Evolutionary conservation across 2,329 filamentous ascomycete genomes (phyloP).

Genomic region (Dactylella cylindrospora): DNA sequence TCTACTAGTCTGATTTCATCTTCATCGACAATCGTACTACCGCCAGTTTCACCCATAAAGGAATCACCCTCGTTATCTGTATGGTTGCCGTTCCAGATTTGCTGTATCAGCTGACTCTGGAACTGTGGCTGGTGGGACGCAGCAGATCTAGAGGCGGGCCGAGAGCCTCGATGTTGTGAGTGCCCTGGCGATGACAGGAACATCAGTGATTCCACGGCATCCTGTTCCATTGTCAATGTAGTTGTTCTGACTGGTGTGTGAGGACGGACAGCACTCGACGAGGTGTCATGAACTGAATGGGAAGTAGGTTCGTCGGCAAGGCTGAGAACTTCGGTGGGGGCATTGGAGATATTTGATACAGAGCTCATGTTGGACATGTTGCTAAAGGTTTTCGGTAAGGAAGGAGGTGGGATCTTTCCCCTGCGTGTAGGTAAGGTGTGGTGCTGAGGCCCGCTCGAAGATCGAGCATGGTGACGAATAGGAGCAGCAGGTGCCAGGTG

Average conservation of each 20-base stretch:
- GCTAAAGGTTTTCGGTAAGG: constrained; percentile 33
- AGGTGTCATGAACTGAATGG: constrained; percentile 8
- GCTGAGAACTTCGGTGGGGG: constrained; percentile 27
- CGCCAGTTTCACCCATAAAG: constrained; percentile 49
- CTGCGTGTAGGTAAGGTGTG: constrained; percentile 26
- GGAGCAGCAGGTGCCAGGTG: constrained; percentile 38
- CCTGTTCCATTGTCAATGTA: constrained; percentile 62
- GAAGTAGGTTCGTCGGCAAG: constrained; percentile 14
- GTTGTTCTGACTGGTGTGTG: constrained; percentile 36
- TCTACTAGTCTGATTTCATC: constrained; percentile 35
- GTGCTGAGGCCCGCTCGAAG: constrained; percentile 7
- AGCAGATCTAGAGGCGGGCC: constrained; percentile 37
- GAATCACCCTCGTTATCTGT: constrained; percentile 67
- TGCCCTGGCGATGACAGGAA: constrained; percentile 81
- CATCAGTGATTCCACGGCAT: constrained; percentile 75
- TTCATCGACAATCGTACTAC: constrained; percentile 35
- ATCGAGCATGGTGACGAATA: constrained; percentile 31
- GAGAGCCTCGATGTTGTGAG: constrained; percentile 53
- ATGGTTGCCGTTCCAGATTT: constrained; percentile 60
- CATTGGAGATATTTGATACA: constrained; percentile 31
- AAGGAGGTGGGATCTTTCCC: constrained; percentile 35
- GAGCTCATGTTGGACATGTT: constrained; percentile 29
- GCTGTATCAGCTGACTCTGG: constrained; percentile 40
- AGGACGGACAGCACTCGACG: constrained; percentile 26
- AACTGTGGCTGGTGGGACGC: constrained; percentile 39